Base-by-base conservation (phyloP, 805 yeast species). In the Martiniozyma abietophila region DNA sequence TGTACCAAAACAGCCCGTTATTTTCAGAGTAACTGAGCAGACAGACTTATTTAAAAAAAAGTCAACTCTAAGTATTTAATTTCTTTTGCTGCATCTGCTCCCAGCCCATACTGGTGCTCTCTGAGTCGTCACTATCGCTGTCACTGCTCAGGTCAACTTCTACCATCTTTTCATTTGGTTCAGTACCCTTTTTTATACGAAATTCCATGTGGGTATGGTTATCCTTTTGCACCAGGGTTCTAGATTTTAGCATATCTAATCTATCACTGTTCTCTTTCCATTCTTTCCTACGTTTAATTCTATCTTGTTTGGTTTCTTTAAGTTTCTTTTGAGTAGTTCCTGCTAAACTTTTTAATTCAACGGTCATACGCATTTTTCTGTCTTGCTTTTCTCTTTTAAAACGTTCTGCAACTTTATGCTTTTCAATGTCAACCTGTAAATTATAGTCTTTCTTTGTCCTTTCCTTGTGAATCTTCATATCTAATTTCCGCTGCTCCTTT, bases 381-480 rank as follows among this genome's bases (percentile, higher is more conserved):
- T 21, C 31, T 5, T 29, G 27, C 6, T 17, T 15, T 8, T 28
- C 26, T 15, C 18, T 26, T 20, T 19, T 15, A 17, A 20, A 27
- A 5, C 29, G 18, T 8, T 34, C 37, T 17, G 32, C 38, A 12
- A 31, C 25, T 17, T 29, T 22, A 4, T 30, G 27, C 16, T 37
- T 32, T 19, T 39, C 31, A 20, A 23, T 15, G 15, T 22, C 26
- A 4, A 16, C 6, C 18, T 35, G 23, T 4, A 27, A 10, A 27
- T 19, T 32, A 16, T 19, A n/a, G 27, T 45, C 39, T 18, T 21
- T 29, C 31, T 20, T 40, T 5, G 50, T 45, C 24, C 40, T 50
- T 18, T 57, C 64, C 23, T 44, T 52, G 31, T 62, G 65, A 8
- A 58, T 44, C n/a, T 62, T 58, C 32, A 70, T 57, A 27, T 54